A percentile compares a stretch with the other conserved stretches of the same genome.
phyloP scores from a whole-genome alignment of 768 basidiomycete species.

The Gymnopilus dilepis region DNA sequence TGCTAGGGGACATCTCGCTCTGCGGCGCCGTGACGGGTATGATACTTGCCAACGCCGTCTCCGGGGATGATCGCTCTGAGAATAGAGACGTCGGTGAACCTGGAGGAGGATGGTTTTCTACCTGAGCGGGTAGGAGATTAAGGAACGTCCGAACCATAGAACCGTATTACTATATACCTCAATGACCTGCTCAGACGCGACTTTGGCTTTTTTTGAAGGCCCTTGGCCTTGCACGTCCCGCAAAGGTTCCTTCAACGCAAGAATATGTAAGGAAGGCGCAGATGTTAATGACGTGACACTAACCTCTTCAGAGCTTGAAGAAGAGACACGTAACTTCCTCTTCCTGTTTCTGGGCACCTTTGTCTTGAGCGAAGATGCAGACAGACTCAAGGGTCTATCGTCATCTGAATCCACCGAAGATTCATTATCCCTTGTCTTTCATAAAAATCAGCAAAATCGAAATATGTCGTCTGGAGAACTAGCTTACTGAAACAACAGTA shows the following conservation, averaged over 20 bases:
- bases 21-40: neutral
- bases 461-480: too few species aligned
- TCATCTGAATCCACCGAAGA: conserved; percentile 10
- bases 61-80: conserved; percentile 22
- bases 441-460: too few species aligned
- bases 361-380: conserved; percentile 12
- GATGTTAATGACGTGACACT: neutral
- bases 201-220: neutral
- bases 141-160: neutral
- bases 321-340: conserved; percentile 15
- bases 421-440: neutral
- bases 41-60: conserved; percentile 2
- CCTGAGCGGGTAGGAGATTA: neutral
- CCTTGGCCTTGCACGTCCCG: neutral
- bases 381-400: conserved; percentile 3
- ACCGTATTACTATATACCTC: neutral
- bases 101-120: neutral
- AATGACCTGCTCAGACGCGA: neutral
- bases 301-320: conserved; percentile 22
- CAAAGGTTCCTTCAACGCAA: conserved; percentile 13
- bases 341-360: conserved; percentile 17
- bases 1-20: neutral
- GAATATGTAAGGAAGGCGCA: neutral
- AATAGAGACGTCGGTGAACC: conserved; percentile 16
- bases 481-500: neutral